phyloP scores from a whole-genome alignment of 805 yeast genomes.

The Maudiozyma pseudohumilis region DNA sequence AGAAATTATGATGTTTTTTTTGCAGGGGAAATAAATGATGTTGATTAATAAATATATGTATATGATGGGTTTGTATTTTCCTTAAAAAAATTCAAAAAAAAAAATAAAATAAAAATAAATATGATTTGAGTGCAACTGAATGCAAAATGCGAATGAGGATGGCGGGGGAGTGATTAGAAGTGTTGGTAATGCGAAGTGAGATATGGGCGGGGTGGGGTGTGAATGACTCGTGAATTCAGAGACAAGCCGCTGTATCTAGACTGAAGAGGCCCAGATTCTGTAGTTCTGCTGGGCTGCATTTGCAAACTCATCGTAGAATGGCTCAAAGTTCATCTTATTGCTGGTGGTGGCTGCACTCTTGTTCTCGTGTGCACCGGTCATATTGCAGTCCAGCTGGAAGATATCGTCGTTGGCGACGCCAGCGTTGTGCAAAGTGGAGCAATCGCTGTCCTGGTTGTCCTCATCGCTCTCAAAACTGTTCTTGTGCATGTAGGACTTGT shows the following conservation, averaged over 20 bases:
- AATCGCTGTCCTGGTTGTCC: not conserved
- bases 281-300: conserved; percentile 24
- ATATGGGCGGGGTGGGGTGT: too few relatives aligned
- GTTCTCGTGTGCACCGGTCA: not conserved
- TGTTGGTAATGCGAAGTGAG: not conserved
- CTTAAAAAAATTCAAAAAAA: not conserved
- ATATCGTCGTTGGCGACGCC: not conserved
- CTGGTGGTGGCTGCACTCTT: not conserved
- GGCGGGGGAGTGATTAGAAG: not conserved
- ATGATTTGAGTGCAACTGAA: not conserved
- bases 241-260: conserved; percentile 2
- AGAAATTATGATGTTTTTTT: too few relatives aligned
- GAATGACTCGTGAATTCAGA: not conserved
- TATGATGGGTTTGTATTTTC: not conserved
- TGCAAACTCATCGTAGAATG: conserved; percentile 9
- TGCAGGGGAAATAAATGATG: not conserved
- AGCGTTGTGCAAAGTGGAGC: not conserved
- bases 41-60: not conserved
- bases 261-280: conserved; percentile 20
- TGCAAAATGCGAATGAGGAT: not conserved
- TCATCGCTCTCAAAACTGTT: not conserved
- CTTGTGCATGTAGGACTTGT: not conserved
- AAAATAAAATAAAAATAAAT: not conserved
- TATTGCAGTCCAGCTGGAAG: not conserved
- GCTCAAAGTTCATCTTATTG: not conserved